phyloP scores from a whole-genome alignment of 176 grass and related monocot species.

The Cenchrus purpureus region DNA sequence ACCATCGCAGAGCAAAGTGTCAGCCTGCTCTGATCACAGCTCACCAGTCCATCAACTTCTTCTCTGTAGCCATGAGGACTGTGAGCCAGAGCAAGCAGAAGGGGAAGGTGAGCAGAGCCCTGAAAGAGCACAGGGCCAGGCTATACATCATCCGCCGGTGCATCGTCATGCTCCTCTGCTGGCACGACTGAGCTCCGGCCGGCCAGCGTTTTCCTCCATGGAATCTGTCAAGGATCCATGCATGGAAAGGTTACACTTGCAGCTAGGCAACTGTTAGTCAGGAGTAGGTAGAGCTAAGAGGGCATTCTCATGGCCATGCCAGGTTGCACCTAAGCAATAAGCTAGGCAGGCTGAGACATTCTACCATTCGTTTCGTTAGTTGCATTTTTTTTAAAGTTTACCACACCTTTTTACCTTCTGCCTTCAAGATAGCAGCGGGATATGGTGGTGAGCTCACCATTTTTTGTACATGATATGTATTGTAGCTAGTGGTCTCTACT shows the following conservation, averaged over 20 bases:
- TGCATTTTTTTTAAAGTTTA: neutral
- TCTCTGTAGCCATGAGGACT: conserved; percentile 43
- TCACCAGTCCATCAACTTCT: conserved; percentile 19
- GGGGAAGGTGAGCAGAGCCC: conserved; percentile 53
- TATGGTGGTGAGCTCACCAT: conserved; percentile 17
- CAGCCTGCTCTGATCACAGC: conserved; percentile 12
- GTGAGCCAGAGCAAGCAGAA: conserved; percentile 55
- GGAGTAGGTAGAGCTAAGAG: conserved; percentile 29
- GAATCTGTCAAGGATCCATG: conserved; percentile 31
- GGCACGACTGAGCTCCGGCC: conserved; percentile 54
- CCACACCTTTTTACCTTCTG: conserved; percentile 28
- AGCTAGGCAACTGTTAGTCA: conserved; percentile 43
- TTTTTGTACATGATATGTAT: conserved; percentile 47
- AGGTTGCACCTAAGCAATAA: conserved; percentile 38
- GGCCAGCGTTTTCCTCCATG: conserved; percentile 29
- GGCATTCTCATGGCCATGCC: conserved; percentile 30
- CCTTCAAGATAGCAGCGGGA: neutral
- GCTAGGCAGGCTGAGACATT: conserved; percentile 25
- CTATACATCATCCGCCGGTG: conserved; percentile 73
- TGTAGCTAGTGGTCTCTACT: conserved; percentile 30
- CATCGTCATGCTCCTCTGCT: conserved; percentile 80
- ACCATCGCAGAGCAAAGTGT: conserved; percentile 34
- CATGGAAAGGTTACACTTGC: conserved; percentile 34
- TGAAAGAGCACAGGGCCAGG: conserved; percentile 70
- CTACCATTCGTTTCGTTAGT: conserved; percentile 31